Evolutionary conservation across 2,329 filamentous ascomycete genomes (phyloP).

Genomic region (Claviceps sp.): DNA sequence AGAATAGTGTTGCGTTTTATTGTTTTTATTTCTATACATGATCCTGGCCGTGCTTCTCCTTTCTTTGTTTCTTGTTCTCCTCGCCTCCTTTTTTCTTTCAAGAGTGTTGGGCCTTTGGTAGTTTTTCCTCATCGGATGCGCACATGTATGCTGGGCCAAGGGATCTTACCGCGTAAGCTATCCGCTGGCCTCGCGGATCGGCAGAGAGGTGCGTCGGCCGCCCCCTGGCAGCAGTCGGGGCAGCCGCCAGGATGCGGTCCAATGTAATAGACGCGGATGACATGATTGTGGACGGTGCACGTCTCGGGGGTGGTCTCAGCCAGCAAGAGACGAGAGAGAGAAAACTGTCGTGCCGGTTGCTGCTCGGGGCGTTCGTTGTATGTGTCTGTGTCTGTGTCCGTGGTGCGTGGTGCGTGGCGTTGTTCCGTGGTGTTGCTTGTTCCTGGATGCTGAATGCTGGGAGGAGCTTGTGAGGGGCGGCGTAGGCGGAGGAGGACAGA

Average conservation of each 20-base stretch:
- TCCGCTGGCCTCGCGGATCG: conserved; percentile 78
- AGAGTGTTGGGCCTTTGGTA: too few species aligned
- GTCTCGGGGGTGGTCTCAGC: background rate
- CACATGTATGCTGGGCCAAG: background rate
- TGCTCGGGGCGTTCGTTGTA: too few species aligned
- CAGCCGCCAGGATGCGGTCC: conserved; percentile 67
- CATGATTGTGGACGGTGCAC: conserved; percentile 12
- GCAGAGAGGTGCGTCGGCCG: conserved; percentile 79
- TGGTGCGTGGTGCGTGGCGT: too few species aligned
- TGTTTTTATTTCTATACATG: background rate
- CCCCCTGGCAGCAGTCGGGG: conserved; percentile 70
- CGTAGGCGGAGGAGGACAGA: background rate
- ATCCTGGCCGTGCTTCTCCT: background rate
- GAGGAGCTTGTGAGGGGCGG: background rate
- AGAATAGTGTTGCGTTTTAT: background rate
- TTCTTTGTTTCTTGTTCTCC: background rate
- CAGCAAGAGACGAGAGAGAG: background rate
- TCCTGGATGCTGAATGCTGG: too few species aligned
- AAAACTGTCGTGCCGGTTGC: too few species aligned
- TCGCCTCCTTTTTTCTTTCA: background rate
- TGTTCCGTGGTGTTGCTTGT: too few species aligned
- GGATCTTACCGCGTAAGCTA: conserved; percentile 73
- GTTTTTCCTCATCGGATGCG: too few species aligned
- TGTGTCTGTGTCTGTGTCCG: too few species aligned
- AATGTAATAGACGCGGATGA: conserved; percentile 36